These are phyloP conservation scores for Alternaria sp. DNA, from an alignment of 2,329 filamentous ascomycete genomes.

Conservation along the genomic window DNA sequence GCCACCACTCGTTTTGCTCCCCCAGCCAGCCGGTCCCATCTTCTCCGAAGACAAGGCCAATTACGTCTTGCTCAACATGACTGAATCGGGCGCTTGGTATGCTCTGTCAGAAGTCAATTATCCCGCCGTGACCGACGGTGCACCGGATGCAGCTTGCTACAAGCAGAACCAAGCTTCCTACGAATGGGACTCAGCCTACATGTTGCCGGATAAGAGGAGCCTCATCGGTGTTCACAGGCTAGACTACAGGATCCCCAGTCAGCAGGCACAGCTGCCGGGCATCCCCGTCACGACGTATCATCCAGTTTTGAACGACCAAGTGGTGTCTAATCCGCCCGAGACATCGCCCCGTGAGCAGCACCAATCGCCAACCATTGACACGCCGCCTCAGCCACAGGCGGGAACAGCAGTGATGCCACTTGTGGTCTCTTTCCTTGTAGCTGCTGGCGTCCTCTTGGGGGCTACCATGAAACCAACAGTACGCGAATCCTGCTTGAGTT, in stretches of 20 bases:
- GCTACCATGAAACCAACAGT: conserved; percentile 25
- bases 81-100: conserved; percentile 88
- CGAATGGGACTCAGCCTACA: conserved; percentile 39
- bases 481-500: conserved; percentile 26
- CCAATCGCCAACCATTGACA: conserved; percentile 30
- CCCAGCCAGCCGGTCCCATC: conserved; percentile 77
- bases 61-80: conserved; percentile 82
- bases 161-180: conserved; percentile 44
- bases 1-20: conserved; percentile 81
- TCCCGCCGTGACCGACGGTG: conserved; percentile 80
- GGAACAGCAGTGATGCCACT: conserved; percentile 19
- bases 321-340: conserved; percentile 33
- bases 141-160: conserved; percentile 66
- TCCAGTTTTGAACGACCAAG: conserved; percentile 30
- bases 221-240: conserved; percentile 54
- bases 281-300: conserved; percentile 42
- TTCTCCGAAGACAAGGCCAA: conserved; percentile 53
- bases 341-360: conserved; percentile 29
- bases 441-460: conserved; percentile 21
- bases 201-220: conserved; percentile 45
- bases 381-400: conserved; percentile 29
- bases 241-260: conserved; percentile 35
- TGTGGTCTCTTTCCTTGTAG: conserved; percentile 21
- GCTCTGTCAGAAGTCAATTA: conserved; percentile 88
- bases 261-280: conserved; percentile 30